Conservation (phyloP, 129 eudicot species). For the Helianthus tuberosus region DNA sequence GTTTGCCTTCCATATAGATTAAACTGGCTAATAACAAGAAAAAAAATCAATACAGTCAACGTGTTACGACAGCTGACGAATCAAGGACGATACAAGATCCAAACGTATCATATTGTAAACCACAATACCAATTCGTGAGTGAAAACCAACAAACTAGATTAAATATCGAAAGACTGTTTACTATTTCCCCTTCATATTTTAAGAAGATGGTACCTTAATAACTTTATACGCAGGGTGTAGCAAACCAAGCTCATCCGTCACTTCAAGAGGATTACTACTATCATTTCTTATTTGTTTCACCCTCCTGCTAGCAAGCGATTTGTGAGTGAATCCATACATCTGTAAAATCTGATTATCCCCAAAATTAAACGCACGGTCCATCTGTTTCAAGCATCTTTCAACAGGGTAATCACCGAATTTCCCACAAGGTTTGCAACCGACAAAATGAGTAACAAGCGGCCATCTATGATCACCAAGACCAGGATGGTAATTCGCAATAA, state of each 20-base stretch:
- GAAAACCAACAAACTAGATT: slow-evolving; percentile 28
- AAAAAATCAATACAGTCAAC: slow-evolving; percentile 26
- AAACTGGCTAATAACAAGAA: slow-evolving; percentile 29
- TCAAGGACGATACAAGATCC: slow-evolving; percentile 37
- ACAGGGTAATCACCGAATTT: slow-evolving; percentile 90
- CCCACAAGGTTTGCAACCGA: slow-evolving; percentile 94
- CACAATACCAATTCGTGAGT: slow-evolving; percentile 35
- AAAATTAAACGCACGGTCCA: slow-evolving; percentile 87
- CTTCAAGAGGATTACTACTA: slow-evolving; percentile 72
- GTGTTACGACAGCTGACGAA: slow-evolving; percentile 31
- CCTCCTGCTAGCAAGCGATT: slow-evolving; percentile 70
- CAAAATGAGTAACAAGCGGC: slow-evolving; percentile 97
- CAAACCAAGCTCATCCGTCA: slow-evolving; percentile 70
- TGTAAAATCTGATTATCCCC: slow-evolving; percentile 91
- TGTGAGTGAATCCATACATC: slow-evolving; percentile 88
- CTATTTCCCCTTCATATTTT: slow-evolving; percentile 18
- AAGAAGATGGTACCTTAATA: slow-evolving; percentile 62
- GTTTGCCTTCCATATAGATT: slow-evolving; percentile 33
- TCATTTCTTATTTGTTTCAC: slow-evolving; percentile 70
- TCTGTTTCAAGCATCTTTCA: slow-evolving; percentile 92
- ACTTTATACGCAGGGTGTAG: slow-evolving; percentile 82
- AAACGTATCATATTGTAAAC: slow-evolving; percentile 31
- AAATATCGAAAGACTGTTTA: slow-evolving; percentile 14
- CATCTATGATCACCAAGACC: slow-evolving; percentile 93
- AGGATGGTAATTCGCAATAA: slow-evolving; percentile 75